Base-by-base conservation (phyloP, 768 basidiomycete species). In the Ramaria sp. region DNA sequence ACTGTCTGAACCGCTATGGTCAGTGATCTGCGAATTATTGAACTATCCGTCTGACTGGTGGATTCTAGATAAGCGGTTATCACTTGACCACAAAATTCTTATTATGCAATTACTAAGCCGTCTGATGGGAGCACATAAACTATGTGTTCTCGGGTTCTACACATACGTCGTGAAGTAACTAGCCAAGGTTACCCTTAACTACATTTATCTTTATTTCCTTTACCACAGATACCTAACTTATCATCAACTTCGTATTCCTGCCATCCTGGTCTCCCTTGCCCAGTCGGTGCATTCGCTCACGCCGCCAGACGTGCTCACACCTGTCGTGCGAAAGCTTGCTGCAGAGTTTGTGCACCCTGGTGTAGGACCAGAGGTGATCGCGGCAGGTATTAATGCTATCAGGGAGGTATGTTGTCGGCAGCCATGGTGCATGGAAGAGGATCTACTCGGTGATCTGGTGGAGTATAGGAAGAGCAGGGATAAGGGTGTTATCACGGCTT, bases 261-360 rank as follows among this genome's bases (percentile, higher is more conserved):
- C 88, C 56, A 95, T 98, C 69, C 86, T 99, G 59, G 94, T 91
- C 58, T 81, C 88, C 1, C 84, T 99, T 57, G 94, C 93, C 17
- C 92, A 97, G 66, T 92, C 90, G 13, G 88, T 92, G 0, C 96
- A 99, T 68, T 90, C 95, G 43, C 78, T 95, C 49, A 96, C 93
- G 0, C 96, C 94, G 1, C 95, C 95, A 0, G 94, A 97, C 66
- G 90, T 79, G 3, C 74, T 99, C 6, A 84, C 81, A 4, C 96
- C 96, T 12, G 88, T 94, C 46, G 74, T 99, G 57, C 79, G 82
- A 50, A 99, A 98, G 70, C 73, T 99, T 57, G 93, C 94, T 0
- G 82, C 87, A 64, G 95, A 99, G 67, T 99, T 98, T 63, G 88
- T 99, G 1, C 94, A 98, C 69, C 94, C 95, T 0, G 96, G 96